Conservation (phyloP, 1,139 yeast species). For the Scheffersomyces stambukii region DNA sequence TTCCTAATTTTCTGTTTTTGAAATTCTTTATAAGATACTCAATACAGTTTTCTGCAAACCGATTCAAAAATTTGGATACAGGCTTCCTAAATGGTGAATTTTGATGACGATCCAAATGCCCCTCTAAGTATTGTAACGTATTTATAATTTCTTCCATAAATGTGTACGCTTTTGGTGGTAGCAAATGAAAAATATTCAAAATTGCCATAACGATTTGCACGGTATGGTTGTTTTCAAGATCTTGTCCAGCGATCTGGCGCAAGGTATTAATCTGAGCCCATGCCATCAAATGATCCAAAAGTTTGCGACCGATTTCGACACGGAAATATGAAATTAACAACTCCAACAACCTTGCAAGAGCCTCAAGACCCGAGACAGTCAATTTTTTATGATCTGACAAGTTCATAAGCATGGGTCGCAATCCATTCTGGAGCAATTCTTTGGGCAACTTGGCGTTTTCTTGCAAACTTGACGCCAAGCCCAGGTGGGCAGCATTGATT, state of each 20-base stretch:
- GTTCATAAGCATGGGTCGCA: conserved; percentile 93
- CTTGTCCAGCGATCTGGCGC: conserved; percentile 67
- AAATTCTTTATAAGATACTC: conserved; percentile 67
- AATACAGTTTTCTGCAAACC: conserved; percentile 75
- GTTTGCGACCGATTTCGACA: conserved; percentile 92
- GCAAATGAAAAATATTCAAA: conserved; percentile 81
- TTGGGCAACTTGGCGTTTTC: conserved; percentile 89
- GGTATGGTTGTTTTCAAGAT: conserved; percentile 73
- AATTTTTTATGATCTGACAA: conserved; percentile 88
- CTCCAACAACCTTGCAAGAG: conserved; percentile 82
- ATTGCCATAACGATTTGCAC: conserved; percentile 87
- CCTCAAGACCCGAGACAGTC: conserved; percentile 87
- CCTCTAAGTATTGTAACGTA: conserved; percentile 75
- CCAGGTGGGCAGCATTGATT: conserved; percentile 90
- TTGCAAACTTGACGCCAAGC: conserved; percentile 76
- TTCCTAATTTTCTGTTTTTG: conserved; percentile 65
- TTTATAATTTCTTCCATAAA: conserved; percentile 84
- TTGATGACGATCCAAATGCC: conserved; percentile 78
- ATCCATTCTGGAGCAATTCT: conserved; percentile 86
- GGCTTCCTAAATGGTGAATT: conserved; percentile 91
- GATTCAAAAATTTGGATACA: conserved; percentile 77
- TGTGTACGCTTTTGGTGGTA: conserved; percentile 89
- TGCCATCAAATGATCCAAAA: conserved; percentile 89
- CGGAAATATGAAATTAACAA: conserved; percentile 87
- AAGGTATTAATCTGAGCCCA: conserved; percentile 90